A percentile compares a stretch with the other conserved stretches of the same genome.
These are phyloP conservation scores for Suillus bovinus DNA, from an alignment of 768 basidiomycete genomes.

Conservation along the genomic window DNA sequence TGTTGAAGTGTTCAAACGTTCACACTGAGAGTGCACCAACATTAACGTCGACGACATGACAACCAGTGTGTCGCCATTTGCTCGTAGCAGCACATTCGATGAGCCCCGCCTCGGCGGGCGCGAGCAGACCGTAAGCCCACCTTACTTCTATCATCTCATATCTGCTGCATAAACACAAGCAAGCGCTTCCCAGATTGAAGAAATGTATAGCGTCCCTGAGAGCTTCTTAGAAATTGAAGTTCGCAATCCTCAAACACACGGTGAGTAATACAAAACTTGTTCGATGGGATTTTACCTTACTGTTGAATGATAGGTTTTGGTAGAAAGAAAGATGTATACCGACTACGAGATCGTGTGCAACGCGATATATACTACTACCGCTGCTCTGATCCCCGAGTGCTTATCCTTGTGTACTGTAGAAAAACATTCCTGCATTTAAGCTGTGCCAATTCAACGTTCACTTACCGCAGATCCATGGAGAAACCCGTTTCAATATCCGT, in stretches of 20 bases:
- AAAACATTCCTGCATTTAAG: slow-evolving; percentile 99
- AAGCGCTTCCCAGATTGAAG: slow-evolving; percentile 72
- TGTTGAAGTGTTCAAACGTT: too few relatives aligned
- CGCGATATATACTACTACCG: slow-evolving; percentile 43
- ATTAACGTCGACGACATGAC: slow-evolving; percentile 27
- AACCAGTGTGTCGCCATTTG: slow-evolving; percentile 52
- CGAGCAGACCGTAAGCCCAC: slow-evolving; percentile 54
- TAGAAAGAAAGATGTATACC: slow-evolving; percentile 98
- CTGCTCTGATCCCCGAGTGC: slow-evolving; percentile 7
- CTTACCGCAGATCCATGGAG: slow-evolving; percentile 72
- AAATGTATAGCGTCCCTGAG: slow-evolving; percentile 98
- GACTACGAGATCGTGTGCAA: slow-evolving; percentile 99
- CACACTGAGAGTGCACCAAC: neutral
- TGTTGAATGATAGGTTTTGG: slow-evolving; percentile 69
- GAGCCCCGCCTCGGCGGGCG: slow-evolving; percentile 49
- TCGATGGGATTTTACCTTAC: neutral
- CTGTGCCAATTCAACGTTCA: slow-evolving; percentile 60
- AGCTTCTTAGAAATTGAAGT: slow-evolving; percentile 98
- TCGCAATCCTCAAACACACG: slow-evolving; percentile 94
- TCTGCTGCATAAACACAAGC: slow-evolving; percentile 33
- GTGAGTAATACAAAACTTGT: slow-evolving; percentile 37
- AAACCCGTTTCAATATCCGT: slow-evolving; percentile 76
- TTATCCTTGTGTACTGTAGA: slow-evolving; percentile 70
- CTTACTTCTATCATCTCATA: slow-evolving; percentile 8
- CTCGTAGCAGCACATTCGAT: slow-evolving; percentile 59